Base-by-base conservation (phyloP, 768 basidiomycete species). In the Epithele typhae region DNA sequence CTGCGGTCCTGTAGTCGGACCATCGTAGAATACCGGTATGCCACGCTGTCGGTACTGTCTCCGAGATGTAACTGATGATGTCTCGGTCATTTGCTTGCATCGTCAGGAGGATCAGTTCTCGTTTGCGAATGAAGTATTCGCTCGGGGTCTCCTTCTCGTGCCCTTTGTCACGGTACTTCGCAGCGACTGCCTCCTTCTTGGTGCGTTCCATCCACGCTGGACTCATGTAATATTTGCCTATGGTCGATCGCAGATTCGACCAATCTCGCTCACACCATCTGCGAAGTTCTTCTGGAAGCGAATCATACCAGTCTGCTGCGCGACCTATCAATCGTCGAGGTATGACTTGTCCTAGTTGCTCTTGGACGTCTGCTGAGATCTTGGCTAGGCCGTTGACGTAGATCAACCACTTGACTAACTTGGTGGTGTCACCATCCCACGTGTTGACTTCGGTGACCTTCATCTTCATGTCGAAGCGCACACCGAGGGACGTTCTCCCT, bases 21-120 rank as follows among this genome's bases (percentile, higher is more conserved):
- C 50, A 33, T 1, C 46, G 46, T 1, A 57, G 43, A 10, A 52
- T n/a, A n/a, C n/a, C 8, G 27, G 59, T 57, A 8, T 47, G 55
- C 68, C 67, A 69, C 7, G 40, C 40, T 0, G 58, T 11, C 0
- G 68, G 68, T 19, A 62, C 66, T 3, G 62, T 62, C 11, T 59
- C 58, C 67, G 69, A 68, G 14, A 70, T 56, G 40, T 68, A 63
- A 14, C 55, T 49, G 12, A 70, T 70, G 2, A 66, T n/a, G 39
- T 69, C 66, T 1, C 59, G 51, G 35, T 69, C 64, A 2, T 46
- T 43, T 23, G 50, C 32, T 2, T 49, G 35, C 34, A 46, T 45
- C 8, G 53, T 51, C 10, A 54, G 40, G 3, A 36, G 39, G 22
- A 62, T 41, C 10, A 67, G 46, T 18, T 63, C 62, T 0, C 43